Conservation (phyloP, 2,329 filamentous ascomycete species). For the Coniochaeta hoffmannii region DNA sequence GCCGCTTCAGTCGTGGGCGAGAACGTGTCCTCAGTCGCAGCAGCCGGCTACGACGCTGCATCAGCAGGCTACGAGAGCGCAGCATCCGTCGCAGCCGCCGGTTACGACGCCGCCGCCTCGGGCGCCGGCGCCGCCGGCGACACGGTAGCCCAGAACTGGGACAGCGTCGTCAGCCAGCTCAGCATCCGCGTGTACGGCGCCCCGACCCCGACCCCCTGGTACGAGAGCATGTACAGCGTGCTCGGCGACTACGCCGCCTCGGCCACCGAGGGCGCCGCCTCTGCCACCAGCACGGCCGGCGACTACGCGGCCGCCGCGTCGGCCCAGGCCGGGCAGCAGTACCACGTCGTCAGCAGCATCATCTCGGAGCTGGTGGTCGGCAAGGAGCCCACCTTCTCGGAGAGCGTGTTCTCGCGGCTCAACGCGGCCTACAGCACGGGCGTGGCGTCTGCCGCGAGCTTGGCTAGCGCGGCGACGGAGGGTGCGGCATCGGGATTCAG, state of each 20-base stretch:
- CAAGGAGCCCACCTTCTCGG: constrained; percentile 73
- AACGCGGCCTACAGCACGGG: constrained; percentile 66
- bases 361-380: constrained; percentile 70
- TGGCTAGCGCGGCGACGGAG: constrained; percentile 25
- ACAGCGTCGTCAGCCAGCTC: constrained; percentile 53
- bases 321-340: constrained; percentile 54
- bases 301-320: constrained; percentile 56
- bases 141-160: constrained; percentile 49
- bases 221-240: constrained; percentile 34
- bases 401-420: constrained; percentile 69
- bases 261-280: constrained; percentile 39
- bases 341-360: constrained; percentile 61
- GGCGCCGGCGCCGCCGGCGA: constrained; percentile 7
- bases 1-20: constrained; percentile 3
- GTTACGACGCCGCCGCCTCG: constrained; percentile 7
- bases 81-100: constrained; percentile 12
- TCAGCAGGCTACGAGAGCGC: constrained; percentile 20
- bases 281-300: constrained; percentile 35
- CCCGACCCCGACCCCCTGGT: constrained; percentile 52
- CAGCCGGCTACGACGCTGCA: constrained; percentile 4
- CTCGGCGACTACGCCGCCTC: constrained; percentile 51
- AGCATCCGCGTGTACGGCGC: constrained; percentile 65
- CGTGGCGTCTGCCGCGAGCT: constrained; percentile 43
- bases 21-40: neutral
- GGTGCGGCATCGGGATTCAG: constrained; percentile 19